Conservation (phyloP, 2,329 filamentous ascomycete species). For the Aspergillus piperis region DNA sequence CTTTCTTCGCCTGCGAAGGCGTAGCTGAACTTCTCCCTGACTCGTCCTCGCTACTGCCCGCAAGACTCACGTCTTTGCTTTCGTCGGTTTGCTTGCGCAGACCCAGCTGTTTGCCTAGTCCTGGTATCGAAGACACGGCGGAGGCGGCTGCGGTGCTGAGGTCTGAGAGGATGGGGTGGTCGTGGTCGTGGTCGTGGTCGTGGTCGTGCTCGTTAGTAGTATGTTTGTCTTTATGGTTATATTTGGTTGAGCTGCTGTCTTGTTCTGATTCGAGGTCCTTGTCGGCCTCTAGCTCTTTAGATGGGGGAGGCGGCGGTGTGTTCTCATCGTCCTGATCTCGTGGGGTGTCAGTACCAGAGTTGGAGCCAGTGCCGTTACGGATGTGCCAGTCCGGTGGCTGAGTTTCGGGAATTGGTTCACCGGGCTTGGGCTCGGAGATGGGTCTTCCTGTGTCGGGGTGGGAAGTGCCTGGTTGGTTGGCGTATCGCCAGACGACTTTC, state of each 20-base stretch:
- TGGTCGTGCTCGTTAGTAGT: constrained; percentile 3
- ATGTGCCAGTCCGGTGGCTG: constrained; percentile 75
- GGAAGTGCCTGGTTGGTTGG: constrained; percentile 19
- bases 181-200: constrained; percentile 9
- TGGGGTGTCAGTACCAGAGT: constrained; percentile 31
- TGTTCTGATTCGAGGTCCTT: neutral
- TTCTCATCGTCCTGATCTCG: constrained; percentile 18
- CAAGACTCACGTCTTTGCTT: constrained; percentile 69
- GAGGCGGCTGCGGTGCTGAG: constrained; percentile 19
- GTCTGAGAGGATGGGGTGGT: constrained; percentile 15
- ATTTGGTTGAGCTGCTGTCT: constrained; percentile 8
- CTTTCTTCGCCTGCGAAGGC: no score
- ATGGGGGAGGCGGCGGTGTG: neutral
- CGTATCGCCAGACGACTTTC: constrained; percentile 77
- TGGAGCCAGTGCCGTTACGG: constrained; percentile 31
- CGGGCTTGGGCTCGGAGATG: constrained; percentile 65
- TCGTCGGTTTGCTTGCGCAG: constrained; percentile 65
- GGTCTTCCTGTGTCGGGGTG: constrained; percentile 42
- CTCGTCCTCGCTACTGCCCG: constrained; percentile 61
- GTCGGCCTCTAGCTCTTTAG: neutral
- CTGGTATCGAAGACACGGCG: constrained; percentile 9
- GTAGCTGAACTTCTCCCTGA: neutral
- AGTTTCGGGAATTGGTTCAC: constrained; percentile 70
- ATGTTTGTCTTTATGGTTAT: neutral
- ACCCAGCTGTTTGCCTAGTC: constrained; percentile 62